Evolutionary conservation across 805 yeast species (phyloP), one percentile per base, ranked within the genome.

Genomic region (Wilhelminamyces savonicus): DNA sequence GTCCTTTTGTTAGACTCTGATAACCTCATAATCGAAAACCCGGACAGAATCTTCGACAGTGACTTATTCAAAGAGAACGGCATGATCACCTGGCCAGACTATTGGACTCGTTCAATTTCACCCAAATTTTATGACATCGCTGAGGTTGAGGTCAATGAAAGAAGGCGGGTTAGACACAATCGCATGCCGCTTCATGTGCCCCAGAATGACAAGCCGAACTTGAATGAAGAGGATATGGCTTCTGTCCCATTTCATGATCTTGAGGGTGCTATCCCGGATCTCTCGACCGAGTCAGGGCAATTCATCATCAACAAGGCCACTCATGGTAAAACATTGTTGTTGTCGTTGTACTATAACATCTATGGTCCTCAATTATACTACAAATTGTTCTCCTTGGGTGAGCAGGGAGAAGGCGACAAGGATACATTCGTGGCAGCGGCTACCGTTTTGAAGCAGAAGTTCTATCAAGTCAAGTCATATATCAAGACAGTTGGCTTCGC

Each of bases 261-360:
- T 12, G 24, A 31, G 11, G 39, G 39, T 3, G 21, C 36, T 2
- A 21, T 31, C 6, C 36, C 37, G 6, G 28, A 52, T 46, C 69
- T 74, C 32, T 73, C 86, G 0, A 67, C 83, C 3, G 87, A 80
- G 54, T 71, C 82, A 1, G 88, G 87, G 3, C 83, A 80, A 47
- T 46, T 81, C 32, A 46, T 77, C 30, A 63, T 80, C 27, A 70
- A 74, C 43, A 80, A 78, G 50, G 57, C 54, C 21, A 60, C 67
- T 1, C 87, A 81, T 46, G 71, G 73, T 27, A 58, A 60, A 41
- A 69, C 81, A 3, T 54, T 81, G 29, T 56, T 80, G 36, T 56
- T 81, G 28, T 68, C 85, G 0, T 51, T 77, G 22, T 81, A 78
- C 52, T 81, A 81, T 53, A 80, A 80, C 43, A 58, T 74, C 31